Conservation (phyloP, 2,329 filamentous ascomycete genomes). For the Exophiala sideris region DNA sequence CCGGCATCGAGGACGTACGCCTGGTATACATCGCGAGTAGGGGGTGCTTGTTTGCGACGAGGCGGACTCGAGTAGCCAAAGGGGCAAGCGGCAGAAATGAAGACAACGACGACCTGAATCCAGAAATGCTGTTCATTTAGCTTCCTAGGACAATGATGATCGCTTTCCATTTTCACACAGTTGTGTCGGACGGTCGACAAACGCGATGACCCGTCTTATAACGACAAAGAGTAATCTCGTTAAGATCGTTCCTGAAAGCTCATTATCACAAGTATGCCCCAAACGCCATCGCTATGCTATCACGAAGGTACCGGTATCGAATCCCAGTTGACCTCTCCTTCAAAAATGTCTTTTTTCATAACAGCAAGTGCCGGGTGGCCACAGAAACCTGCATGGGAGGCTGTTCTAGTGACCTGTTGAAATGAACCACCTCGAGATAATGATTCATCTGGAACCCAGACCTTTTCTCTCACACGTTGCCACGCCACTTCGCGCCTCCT, state of each 20-base stretch:
- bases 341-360: conserved; percentile 41
- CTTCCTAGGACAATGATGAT: background rate
- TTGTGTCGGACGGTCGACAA: background rate
- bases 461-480: conserved; percentile 40
- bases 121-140: background rate
- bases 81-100: background rate
- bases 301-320: conserved; percentile 37
- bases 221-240: background rate
- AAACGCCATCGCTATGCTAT: conserved; percentile 23
- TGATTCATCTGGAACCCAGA: conserved; percentile 39
- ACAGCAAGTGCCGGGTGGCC: conserved; percentile 43
- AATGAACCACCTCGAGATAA: conserved; percentile 38
- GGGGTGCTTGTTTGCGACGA: too few relatives aligned
- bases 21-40: too few relatives aligned
- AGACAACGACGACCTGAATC: background rate
- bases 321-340: conserved; percentile 46
- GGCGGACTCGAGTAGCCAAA: too few relatives aligned
- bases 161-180: background rate
- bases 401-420: conserved; percentile 37
- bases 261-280: background rate
- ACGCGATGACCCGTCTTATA: background rate
- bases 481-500: conserved; percentile 60
- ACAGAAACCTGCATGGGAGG: conserved; percentile 45
- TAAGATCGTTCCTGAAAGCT: too few relatives aligned
- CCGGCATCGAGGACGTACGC: too few relatives aligned